phyloP scores from a whole-genome alignment of 108 stramenopile genomes.

The Nitzschia inconspicua region DNA sequence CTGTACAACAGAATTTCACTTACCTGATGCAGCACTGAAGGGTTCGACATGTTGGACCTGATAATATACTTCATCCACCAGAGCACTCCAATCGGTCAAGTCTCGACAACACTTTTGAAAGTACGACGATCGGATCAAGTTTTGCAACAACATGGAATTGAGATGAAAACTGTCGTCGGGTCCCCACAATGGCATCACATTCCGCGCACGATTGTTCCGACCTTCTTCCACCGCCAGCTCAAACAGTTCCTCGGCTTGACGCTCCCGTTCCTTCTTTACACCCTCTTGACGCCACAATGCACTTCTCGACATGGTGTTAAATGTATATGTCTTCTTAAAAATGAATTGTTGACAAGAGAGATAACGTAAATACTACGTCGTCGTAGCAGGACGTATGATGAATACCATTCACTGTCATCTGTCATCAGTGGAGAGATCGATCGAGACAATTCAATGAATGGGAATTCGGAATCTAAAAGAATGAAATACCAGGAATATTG shows the following conservation, averaged over 20 bases:
- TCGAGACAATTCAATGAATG: neutral
- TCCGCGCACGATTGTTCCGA: slow-evolving; percentile 43
- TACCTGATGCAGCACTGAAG: slow-evolving; percentile 82
- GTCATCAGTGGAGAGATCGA: neutral
- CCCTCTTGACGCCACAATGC: slow-evolving; percentile 86
- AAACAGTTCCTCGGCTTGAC: slow-evolving; percentile 62
- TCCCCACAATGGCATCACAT: slow-evolving; percentile 61
- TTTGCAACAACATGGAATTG: slow-evolving; percentile 87
- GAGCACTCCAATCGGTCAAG: slow-evolving; percentile 75
- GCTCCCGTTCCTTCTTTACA: slow-evolving; percentile 68
- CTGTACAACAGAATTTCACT: slow-evolving; percentile 16
- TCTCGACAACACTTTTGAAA: slow-evolving; percentile 83
- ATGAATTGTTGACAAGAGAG: neutral
- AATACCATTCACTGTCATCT: neutral
- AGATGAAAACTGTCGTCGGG: slow-evolving; percentile 88
- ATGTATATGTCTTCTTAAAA: neutral
- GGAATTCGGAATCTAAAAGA: neutral
- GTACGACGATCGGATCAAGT: slow-evolving; percentile 79
- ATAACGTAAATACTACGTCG: neutral
- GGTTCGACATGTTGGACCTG: slow-evolving; percentile 91
- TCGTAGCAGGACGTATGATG: neutral
- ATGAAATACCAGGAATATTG: neutral
- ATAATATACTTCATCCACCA: slow-evolving; percentile 93
- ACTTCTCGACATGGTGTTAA: slow-evolving; percentile 64
- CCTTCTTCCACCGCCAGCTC: slow-evolving; percentile 72